These are phyloP conservation scores for Fusarium praegraminearum DNA, from an alignment of 2,329 filamentous ascomycete genomes.

Conservation along the genomic window DNA sequence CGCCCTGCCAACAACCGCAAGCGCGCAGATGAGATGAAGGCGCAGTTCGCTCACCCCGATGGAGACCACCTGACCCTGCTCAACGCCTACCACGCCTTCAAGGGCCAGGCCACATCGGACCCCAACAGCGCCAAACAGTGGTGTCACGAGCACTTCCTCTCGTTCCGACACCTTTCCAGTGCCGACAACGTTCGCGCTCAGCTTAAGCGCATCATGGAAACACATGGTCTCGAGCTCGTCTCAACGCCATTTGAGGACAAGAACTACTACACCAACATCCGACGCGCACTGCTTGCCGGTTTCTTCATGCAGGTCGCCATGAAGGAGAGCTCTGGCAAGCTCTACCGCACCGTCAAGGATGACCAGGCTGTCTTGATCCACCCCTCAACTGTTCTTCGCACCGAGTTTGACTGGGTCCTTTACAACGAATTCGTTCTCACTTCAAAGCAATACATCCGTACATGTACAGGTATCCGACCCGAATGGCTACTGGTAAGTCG, in stretches of 20 bases:
- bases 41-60: constrained; percentile 89
- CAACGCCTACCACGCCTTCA: constrained; percentile 98
- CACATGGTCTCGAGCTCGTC: constrained; percentile 83
- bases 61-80: constrained; percentile 96
- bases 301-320: constrained; percentile 99
- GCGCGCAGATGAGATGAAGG: constrained; percentile 97
- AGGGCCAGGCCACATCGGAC: constrained; percentile 70
- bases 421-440: constrained; percentile 99
- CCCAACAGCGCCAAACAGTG: constrained; percentile 83
- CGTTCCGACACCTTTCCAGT: constrained; percentile 86
- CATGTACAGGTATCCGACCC: constrained; percentile 88
- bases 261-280: constrained; percentile 98
- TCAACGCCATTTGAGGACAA: constrained; percentile 94
- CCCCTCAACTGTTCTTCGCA: constrained; percentile 88
- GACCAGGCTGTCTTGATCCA: constrained; percentile 94
- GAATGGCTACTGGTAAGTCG: constrained; percentile 89
- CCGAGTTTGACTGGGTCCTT: constrained; percentile 95
- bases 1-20: constrained; percentile 87
- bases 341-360: constrained; percentile 96
- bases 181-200: constrained; percentile 95
- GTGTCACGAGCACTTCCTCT: constrained; percentile 98
- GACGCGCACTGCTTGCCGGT: constrained; percentile 87
- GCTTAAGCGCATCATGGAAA: constrained; percentile 97
- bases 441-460: constrained; percentile 97
- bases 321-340: constrained; percentile 87